These are phyloP conservation scores for Pestalotiopsis fici DNA, from an alignment of 2,329 filamentous ascomycete species.

Conservation along the genomic window DNA sequence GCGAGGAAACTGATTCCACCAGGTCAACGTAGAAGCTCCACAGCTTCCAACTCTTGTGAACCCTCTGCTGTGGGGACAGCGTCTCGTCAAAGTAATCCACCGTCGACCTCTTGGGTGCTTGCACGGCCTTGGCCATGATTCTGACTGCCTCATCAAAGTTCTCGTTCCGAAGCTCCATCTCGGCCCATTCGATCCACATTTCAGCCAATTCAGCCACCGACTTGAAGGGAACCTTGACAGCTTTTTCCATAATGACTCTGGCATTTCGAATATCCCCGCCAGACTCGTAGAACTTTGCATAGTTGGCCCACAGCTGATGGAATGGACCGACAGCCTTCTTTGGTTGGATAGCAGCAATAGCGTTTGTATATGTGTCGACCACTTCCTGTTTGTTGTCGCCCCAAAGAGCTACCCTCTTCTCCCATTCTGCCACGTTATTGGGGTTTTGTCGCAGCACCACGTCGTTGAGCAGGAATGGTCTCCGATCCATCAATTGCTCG, in stretches of 20 bases:
- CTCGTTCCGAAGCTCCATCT: slow-evolving; percentile 94
- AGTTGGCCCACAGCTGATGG: slow-evolving; percentile 93
- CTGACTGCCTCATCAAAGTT: slow-evolving; percentile 93
- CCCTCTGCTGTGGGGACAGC: slow-evolving; percentile 88
- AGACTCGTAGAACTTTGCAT: slow-evolving; percentile 94
- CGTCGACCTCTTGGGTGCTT: slow-evolving; percentile 94
- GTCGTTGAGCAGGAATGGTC: slow-evolving; percentile 95
- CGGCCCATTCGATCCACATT: slow-evolving; percentile 99
- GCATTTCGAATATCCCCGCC: slow-evolving; percentile 84
- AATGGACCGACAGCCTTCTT: slow-evolving; percentile 94
- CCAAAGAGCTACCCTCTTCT: slow-evolving; percentile 95
- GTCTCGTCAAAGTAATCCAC: slow-evolving; percentile 99
- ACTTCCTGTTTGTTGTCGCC: slow-evolving; percentile 89
- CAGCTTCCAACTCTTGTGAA: slow-evolving; percentile 99
- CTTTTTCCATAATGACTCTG: slow-evolving; percentile 94
- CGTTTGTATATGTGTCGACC: slow-evolving; percentile 91
- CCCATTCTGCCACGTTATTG: slow-evolving; percentile 95
- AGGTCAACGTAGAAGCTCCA: slow-evolving; percentile 99
- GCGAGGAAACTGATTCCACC: slow-evolving; percentile 86
- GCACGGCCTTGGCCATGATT: slow-evolving; percentile 96
- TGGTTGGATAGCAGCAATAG: slow-evolving; percentile 88
- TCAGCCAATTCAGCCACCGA: slow-evolving; percentile 96
- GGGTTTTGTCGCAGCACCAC: slow-evolving; percentile 94
- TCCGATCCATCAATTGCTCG: slow-evolving; percentile 95
- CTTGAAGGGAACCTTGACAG: slow-evolving; percentile 96